Conservation (phyloP, 441 rosid genomes). For the Brassica hybrid region DNA sequence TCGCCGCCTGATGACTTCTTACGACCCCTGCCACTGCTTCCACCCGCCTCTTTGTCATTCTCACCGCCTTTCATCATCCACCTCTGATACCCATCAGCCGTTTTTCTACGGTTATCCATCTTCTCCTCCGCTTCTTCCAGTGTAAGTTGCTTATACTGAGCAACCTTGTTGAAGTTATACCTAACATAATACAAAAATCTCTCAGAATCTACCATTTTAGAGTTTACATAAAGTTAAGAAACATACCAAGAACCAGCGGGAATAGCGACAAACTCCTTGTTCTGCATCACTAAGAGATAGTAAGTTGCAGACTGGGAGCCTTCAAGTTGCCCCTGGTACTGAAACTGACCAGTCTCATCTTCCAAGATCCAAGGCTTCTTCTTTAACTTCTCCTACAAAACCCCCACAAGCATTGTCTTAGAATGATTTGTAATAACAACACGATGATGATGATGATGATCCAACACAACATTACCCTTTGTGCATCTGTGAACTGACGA, state of each 20-base stretch:
- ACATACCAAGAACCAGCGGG: conserved; percentile 91
- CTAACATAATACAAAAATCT: conserved; percentile 39
- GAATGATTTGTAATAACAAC: neutral
- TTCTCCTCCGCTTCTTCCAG: conserved; percentile 98
- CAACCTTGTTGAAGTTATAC: conserved; percentile 96
- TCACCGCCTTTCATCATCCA: conserved; percentile 99
- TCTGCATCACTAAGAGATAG: conserved; percentile 82
- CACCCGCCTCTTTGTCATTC: conserved; percentile 70
- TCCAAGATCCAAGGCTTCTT: conserved; percentile 93
- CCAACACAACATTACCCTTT: conserved; percentile 59
- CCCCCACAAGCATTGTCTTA: neutral
- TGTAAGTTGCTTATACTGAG: conserved; percentile 93
- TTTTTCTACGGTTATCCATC: conserved; percentile 92
- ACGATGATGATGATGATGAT: conserved; percentile 11
- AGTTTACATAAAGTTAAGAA: neutral
- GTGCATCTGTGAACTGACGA: conserved; percentile 74
- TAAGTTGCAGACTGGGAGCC: conserved; percentile 95
- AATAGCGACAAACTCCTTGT: conserved; percentile 82
- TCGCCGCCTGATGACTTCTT: conserved; percentile 68
- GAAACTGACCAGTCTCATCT: conserved; percentile 94
- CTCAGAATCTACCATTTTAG: too few species aligned
- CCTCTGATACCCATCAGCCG: conserved; percentile 95
- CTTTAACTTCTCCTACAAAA: conserved; percentile 79
- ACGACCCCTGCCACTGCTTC: conserved; percentile 65
- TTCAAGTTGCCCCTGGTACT: conserved; percentile 91